phyloP scores from a whole-genome alignment of 225 moss, liverwort and hornwort genomes.

The Pseudisothecium myosuroides region DNA sequence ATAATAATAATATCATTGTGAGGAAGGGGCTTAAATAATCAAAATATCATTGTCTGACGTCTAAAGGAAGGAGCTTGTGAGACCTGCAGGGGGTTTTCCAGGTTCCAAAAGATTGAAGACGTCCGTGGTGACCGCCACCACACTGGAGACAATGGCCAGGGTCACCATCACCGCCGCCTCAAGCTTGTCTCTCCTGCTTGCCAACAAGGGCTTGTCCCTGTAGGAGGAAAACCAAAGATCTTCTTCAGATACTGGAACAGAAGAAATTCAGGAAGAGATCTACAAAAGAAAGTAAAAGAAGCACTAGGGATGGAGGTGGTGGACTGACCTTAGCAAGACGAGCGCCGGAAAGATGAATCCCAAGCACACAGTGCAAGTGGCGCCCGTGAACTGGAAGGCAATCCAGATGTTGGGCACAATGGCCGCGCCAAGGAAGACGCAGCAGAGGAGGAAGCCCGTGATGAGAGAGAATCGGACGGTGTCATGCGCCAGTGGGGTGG shows the following conservation, averaged over 20 bases:
- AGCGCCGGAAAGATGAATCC: constrained; percentile 94
- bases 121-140: constrained; percentile 56
- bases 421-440: constrained; percentile 62
- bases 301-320: not conserved
- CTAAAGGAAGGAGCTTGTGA: constrained; percentile 14
- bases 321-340: constrained; percentile 47
- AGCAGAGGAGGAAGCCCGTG: constrained; percentile 41
- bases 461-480: constrained; percentile 48
- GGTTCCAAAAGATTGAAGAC: constrained; percentile 46
- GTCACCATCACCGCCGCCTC: constrained; percentile 65
- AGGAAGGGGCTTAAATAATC: not conserved
- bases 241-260: not conserved
- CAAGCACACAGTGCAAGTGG: constrained; percentile 68
- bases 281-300: not conserved
- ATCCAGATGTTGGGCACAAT: constrained; percentile 87
- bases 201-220: constrained; percentile 61
- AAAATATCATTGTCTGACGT: not conserved
- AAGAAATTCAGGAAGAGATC: not conserved
- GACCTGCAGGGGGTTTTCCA: constrained; percentile 1
- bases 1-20: not conserved
- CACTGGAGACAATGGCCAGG: constrained; percentile 64
- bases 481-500: constrained; percentile 45
- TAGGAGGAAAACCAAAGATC: not conserved
- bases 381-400: constrained; percentile 88
- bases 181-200: constrained; percentile 43